Percentiles rank a stretch among this genome's conserved stretches.
phyloP scores from a whole-genome alignment of 176 grass and related monocot genomes.

The Musa acuminata region DNA sequence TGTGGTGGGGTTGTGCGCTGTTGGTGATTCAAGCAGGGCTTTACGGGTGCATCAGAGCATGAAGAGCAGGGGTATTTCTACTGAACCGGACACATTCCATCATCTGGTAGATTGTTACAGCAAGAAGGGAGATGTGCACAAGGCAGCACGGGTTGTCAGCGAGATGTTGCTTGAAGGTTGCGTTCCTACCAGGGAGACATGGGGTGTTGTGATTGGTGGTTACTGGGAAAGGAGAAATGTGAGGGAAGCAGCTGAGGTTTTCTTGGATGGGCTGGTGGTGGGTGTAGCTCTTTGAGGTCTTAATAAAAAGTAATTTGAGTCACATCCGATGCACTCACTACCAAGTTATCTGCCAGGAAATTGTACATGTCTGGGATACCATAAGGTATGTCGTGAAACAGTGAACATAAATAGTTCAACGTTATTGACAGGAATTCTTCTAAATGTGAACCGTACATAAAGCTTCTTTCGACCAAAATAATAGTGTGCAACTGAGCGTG shows the following conservation, averaged over 20 bases:
- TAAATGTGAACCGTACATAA: too few species aligned
- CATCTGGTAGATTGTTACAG: constrained; percentile 51
- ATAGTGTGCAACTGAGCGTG: too few species aligned
- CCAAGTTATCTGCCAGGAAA: too few species aligned
- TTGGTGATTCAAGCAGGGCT: constrained; percentile 38
- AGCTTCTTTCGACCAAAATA: too few species aligned
- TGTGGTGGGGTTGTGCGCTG: constrained; percentile 42
- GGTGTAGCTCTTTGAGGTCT: constrained; percentile 1
- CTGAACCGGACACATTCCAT: constrained; percentile 48
- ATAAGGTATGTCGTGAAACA: too few species aligned
- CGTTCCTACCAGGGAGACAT: constrained; percentile 54
- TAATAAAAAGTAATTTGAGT: background rate
- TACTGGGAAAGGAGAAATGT: constrained; percentile 55
- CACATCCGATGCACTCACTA: too few species aligned
- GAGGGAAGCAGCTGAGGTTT: constrained; percentile 34
- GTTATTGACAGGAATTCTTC: too few species aligned
- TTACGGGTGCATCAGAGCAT: constrained; percentile 63
- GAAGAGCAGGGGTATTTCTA: constrained; percentile 56
- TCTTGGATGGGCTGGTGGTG: constrained; percentile 28
- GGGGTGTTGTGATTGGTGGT: constrained; percentile 44
- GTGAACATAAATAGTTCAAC: too few species aligned
- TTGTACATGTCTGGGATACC: too few species aligned
- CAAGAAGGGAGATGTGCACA: constrained; percentile 46
- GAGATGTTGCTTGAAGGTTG: constrained; percentile 80
- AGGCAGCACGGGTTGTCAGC: constrained; percentile 45